Conservation (phyloP, 2,329 filamentous ascomycete species). For the Leptographium flavum region DNA sequence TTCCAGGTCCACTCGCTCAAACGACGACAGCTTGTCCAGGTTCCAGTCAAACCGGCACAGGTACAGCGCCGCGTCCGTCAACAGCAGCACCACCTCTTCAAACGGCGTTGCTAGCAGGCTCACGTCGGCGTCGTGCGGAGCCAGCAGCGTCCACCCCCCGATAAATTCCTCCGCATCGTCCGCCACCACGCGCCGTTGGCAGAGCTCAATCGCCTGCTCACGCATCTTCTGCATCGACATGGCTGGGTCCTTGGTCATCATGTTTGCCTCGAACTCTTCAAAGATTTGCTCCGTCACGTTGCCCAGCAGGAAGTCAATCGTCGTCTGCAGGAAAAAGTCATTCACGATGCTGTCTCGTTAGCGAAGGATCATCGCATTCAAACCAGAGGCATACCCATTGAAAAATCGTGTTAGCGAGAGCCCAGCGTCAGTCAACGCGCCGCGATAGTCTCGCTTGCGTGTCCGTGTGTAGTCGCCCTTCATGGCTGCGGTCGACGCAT, state of each 20-base stretch:
- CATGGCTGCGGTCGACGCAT: conserved; percentile 86
- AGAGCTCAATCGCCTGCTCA: conserved; percentile 80
- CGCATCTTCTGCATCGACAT: conserved; percentile 74
- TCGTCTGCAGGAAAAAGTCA: conserved; percentile 91
- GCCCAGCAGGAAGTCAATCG: conserved; percentile 86
- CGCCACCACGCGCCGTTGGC: conserved; percentile 71
- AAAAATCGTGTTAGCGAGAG: conserved; percentile 69
- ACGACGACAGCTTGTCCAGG: conserved; percentile 83
- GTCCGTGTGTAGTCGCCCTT: conserved; percentile 96
- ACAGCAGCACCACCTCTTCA: conserved; percentile 74
- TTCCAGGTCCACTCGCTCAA: conserved; percentile 69
- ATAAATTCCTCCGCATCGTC: conserved; percentile 75
- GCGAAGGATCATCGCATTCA: background rate
- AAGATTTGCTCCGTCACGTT: conserved; percentile 77
- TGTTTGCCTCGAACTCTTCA: conserved; percentile 83
- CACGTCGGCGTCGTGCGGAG: conserved; percentile 52
- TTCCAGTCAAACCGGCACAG: conserved; percentile 90
- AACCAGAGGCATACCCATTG: conserved; percentile 36
- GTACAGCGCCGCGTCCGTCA: conserved; percentile 78
- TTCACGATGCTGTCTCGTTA: conserved; percentile 70
- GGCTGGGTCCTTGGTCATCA: conserved; percentile 86
- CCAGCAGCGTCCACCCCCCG: conserved; percentile 78
- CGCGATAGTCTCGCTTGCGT: conserved; percentile 76
- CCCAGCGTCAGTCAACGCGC: conserved; percentile 80
- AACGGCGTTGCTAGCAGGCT: conserved; percentile 58